phyloP scores from a whole-genome alignment of 2,329 filamentous ascomycete species.

The Dendryphion nanum region DNA sequence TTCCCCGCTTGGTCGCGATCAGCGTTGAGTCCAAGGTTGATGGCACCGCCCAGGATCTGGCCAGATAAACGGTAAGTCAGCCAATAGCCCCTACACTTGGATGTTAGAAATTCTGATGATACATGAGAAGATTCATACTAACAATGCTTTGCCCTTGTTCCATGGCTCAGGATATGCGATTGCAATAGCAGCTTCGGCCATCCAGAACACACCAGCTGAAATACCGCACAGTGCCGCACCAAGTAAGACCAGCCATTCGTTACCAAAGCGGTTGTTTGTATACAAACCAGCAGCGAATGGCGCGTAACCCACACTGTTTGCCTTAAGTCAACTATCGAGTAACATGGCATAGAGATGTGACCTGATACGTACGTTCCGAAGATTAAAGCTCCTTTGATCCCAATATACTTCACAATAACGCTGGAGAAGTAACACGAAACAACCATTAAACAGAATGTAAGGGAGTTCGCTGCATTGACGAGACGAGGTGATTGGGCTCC shows the following conservation, averaged over 20 bases:
- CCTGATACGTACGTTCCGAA: slow-evolving; percentile 60
- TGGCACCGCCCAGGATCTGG: slow-evolving; percentile 69
- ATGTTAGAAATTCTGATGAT: too few relatives aligned
- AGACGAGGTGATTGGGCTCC: slow-evolving; percentile 64
- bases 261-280: slow-evolving; percentile 66
- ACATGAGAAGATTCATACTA: too few relatives aligned
- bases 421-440: slow-evolving; percentile 67
- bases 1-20: slow-evolving; percentile 58
- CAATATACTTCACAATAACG: slow-evolving; percentile 63
- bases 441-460: slow-evolving; percentile 73
- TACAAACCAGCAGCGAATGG: slow-evolving; percentile 71
- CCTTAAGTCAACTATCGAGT: too few relatives aligned
- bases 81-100: slow-evolving; percentile 72
- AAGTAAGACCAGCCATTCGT: slow-evolving; percentile 66
- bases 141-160: slow-evolving; percentile 45
- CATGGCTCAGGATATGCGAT: slow-evolving; percentile 69
- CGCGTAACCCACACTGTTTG: slow-evolving; percentile 62
- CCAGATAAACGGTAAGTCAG: slow-evolving; percentile 60
- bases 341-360: background rate
- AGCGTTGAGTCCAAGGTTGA: slow-evolving; percentile 67
- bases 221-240: slow-evolving; percentile 69
- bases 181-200: slow-evolving; percentile 71
- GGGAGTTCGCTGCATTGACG: slow-evolving; percentile 68
- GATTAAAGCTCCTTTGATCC: slow-evolving; percentile 69
- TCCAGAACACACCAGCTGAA: slow-evolving; percentile 73